Evolutionary conservation across 78 protist genomes (phyloP).

Genomic region (Dictyostelium capitatum): DNA sequence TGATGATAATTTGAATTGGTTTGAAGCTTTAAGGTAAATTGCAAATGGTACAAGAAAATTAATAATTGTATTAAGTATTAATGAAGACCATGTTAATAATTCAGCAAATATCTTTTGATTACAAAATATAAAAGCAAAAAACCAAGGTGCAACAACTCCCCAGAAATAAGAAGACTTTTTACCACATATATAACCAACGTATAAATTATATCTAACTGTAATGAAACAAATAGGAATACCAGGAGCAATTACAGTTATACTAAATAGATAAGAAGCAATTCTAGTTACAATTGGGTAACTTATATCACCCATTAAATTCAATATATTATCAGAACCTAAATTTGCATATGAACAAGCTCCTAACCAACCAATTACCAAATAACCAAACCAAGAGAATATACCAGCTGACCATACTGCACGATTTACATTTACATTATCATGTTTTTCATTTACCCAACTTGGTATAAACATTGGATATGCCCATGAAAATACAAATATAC

Average conservation of each 20-base stretch:
- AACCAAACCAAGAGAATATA: slow-evolving; percentile 60
- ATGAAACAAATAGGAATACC: slow-evolving; percentile 69
- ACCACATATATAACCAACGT: slow-evolving; percentile 60
- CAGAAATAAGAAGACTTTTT: slow-evolving; percentile 50
- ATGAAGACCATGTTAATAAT: slow-evolving; percentile 41
- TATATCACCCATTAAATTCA: slow-evolving; percentile 32
- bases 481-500: slow-evolving; percentile 65
- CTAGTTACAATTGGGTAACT: slow-evolving; percentile 13
- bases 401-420: slow-evolving; percentile 39
- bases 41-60: slow-evolving; percentile 50
- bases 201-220: slow-evolving; percentile 44
- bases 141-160: slow-evolving; percentile 72
- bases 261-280: slow-evolving; percentile 26
- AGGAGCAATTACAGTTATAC: slow-evolving; percentile 48
- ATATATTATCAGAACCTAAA: slow-evolving; percentile 39
- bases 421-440: slow-evolving; percentile 14
- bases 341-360: slow-evolving; percentile 35
- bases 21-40: slow-evolving; percentile 35
- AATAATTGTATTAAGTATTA: slow-evolving; percentile 15
- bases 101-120: slow-evolving; percentile 44
- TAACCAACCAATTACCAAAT: slow-evolving; percentile 17
- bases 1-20: not conserved
- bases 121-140: slow-evolving; percentile 42
- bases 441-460: slow-evolving; percentile 50
- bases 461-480: slow-evolving; percentile 76